Evolutionary conservation across 176 grass and related monocot species (phyloP).

Genomic region (Chrysopogon serrulatus): DNA sequence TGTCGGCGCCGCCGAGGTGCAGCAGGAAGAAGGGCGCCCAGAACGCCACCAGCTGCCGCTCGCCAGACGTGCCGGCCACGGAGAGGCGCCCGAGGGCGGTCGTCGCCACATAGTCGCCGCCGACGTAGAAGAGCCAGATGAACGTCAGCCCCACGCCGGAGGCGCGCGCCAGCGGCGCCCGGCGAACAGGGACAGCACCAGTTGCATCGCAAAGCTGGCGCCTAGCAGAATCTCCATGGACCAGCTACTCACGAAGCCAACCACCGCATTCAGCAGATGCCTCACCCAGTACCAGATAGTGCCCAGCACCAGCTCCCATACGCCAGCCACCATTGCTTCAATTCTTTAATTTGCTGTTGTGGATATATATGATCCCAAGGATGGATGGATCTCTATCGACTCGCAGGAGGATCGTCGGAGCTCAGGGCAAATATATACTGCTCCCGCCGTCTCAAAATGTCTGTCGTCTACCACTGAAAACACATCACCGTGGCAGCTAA

Average conservation of each 20-base stretch:
- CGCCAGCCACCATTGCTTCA: too few relatives aligned
- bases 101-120: constrained; percentile 34
- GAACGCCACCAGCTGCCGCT: neutral
- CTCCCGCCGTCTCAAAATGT: too few relatives aligned
- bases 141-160: neutral
- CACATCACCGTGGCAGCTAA: too few relatives aligned
- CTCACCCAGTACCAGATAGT: too few relatives aligned
- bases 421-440: too few relatives aligned
- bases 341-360: too few relatives aligned
- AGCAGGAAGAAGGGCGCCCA: too few relatives aligned
- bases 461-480: too few relatives aligned
- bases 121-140: constrained; percentile 27
- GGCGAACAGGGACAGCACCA: neutral
- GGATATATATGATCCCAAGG: too few relatives aligned
- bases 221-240: neutral
- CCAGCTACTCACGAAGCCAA: neutral
- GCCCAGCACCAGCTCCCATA: too few relatives aligned
- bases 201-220: neutral
- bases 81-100: constrained; percentile 31
- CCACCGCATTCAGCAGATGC: neutral
- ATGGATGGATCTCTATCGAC: too few relatives aligned
- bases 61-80: neutral
- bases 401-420: too few relatives aligned
- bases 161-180: neutral
- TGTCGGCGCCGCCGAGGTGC: constrained; percentile 41